Evolutionary conservation across 2,329 filamentous ascomycete genomes (phyloP), one percentile per base, ranked within the genome.

Genomic region (Exophiala alcalophila): DNA sequence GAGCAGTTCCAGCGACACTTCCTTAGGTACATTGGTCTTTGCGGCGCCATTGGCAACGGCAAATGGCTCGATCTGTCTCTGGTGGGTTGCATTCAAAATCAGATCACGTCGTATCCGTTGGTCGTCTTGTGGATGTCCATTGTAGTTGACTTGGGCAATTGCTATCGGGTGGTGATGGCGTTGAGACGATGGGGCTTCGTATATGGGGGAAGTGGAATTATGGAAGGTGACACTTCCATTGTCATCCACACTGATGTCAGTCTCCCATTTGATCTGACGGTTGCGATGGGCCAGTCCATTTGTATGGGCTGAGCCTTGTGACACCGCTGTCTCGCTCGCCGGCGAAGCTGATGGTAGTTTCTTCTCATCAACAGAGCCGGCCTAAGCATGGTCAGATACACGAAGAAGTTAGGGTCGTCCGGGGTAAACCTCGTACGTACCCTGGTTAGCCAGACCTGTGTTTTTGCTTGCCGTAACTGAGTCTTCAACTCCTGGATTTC

Each of bases 1-100:
- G 9, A 61, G 32, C n/a, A 60, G 43, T 36, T 53, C 54, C 6
- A 47, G 44, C 4, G 54, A 53, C 5, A 59, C 35, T 14, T 58
- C 52, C 12, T 51, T 52, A 2, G 58, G 50, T 4, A 61, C 40
- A 34, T 59, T 56, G 7, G 52, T 46, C 18, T 52, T 54, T 11
- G 50, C 44, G 8, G 54, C 50, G 14, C 52, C 47, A 39, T 56
- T 56, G 1, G 52, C 52, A 26, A 55, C 52, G 7, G 47, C 54
- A 27, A 49, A 50, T 8, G 42, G 40, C 36, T 56, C 54, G 16
- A 54, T 49, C 40, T 54, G 47, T 25, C 44, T 44, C 20, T 54
- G 50, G 15, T 55, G 44, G 18, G 35, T 47, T 9, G 52, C 52
- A 36, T 53, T 55, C 33, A 50, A 26, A 12, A 54, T 41, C 11